Evolutionary conservation across 768 basidiomycete species (phyloP).

Genomic region (Leccinum olivaceopallidum): DNA sequence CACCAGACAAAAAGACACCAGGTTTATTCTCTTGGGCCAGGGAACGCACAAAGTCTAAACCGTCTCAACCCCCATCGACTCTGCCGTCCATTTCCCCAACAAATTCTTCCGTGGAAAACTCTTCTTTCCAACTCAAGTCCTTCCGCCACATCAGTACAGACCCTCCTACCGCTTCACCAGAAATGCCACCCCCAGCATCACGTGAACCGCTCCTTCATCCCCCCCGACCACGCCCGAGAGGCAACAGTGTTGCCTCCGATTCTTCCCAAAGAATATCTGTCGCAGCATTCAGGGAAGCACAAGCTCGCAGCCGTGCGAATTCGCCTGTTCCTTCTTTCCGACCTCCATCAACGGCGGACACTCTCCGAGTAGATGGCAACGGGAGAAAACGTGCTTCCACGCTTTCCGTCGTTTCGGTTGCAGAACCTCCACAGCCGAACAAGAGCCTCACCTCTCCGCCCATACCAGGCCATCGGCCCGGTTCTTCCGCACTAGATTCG

Average conservation of each 20-base stretch:
- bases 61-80: conserved; percentile 32
- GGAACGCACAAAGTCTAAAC: conserved; percentile 38
- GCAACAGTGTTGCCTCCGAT: conserved; percentile 59
- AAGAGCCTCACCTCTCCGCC: conserved; percentile 13
- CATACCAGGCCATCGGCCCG: conserved; percentile 11
- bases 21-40: conserved; percentile 38
- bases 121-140: conserved; percentile 68
- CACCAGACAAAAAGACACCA: conserved; percentile 35
- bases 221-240: conserved; percentile 51
- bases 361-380: conserved; percentile 28
- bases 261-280: conserved; percentile 76
- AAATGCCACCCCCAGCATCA: conserved; percentile 29
- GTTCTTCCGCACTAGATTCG: conserved; percentile 20
- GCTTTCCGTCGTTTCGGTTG: conserved; percentile 24
- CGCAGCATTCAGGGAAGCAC: conserved; percentile 79
- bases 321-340: conserved; percentile 58
- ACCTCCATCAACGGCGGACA: conserved; percentile 38
- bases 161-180: conserved; percentile 33
- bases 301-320: conserved; percentile 60
- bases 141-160: conserved; percentile 66
- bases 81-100: conserved; percentile 32
- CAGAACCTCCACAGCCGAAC: conserved; percentile 17
- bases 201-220: conserved; percentile 35
- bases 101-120: conserved; percentile 21
- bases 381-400: conserved; percentile 32